phyloP scores from a whole-genome alignment of 768 basidiomycete genomes.

The Cantharellus anzutake region DNA sequence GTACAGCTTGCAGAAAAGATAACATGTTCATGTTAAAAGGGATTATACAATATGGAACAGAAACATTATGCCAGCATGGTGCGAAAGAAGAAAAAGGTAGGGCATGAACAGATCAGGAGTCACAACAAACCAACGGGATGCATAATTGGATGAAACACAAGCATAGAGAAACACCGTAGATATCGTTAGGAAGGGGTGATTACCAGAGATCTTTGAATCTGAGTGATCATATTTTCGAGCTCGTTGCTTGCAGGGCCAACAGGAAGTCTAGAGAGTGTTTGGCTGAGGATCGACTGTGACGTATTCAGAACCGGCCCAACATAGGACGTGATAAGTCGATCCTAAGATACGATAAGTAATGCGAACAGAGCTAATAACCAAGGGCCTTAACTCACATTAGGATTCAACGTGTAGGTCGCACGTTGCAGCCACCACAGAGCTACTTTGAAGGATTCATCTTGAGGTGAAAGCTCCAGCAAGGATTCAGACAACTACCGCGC shows the following conservation, averaged over 20 bases:
- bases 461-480: slow-evolving; percentile 55
- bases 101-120: background rate
- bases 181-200: background rate
- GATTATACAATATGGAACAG: too few species aligned
- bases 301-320: slow-evolving; percentile 63
- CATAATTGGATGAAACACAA: background rate
- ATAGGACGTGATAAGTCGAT: slow-evolving; percentile 67
- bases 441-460: slow-evolving; percentile 64
- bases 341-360: slow-evolving; percentile 22
- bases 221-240: slow-evolving; percentile 46
- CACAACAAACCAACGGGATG: background rate
- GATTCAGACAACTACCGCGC: slow-evolving; percentile 42
- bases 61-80: too few species aligned
- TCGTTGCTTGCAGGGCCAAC: slow-evolving; percentile 44
- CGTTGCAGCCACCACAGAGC: slow-evolving; percentile 80
- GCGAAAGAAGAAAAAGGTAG: background rate
- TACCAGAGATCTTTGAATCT: slow-evolving; percentile 50
- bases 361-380: background rate
- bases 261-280: slow-evolving; percentile 63
- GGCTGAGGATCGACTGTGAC: slow-evolving; percentile 57
- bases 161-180: background rate
- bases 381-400: slow-evolving; percentile 30
- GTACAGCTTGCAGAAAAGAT: too few species aligned
- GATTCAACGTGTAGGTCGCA: slow-evolving; percentile 46
- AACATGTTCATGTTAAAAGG: too few species aligned